Evolutionary conservation across 768 basidiomycete species (phyloP), one percentile per base, ranked within the genome.

Genomic region (Xerocomellus intermedius): DNA sequence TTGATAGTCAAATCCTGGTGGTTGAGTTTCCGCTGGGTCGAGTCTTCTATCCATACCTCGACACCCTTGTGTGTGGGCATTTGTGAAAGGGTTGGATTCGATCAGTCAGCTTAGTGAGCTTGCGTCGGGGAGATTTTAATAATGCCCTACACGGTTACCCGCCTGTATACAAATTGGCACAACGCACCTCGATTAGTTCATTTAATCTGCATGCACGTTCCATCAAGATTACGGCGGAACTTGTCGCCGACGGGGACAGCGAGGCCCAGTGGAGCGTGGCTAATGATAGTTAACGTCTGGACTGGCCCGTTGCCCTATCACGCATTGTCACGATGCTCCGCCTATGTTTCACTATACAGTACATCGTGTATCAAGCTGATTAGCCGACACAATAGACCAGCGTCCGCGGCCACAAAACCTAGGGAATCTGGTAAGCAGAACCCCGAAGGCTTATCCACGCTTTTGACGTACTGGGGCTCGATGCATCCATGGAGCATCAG

Each of bases 31-130:
- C 36, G 45, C n/a, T 48, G 3, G 21, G 47, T n/a, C 10, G 58
- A 54, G 30, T 61, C 62, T 35, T 64, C 58, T 21, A 61, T 39
- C 63, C 62, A 64, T 22, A 52, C 52, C 33, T 63, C 62, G 38
- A 63, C 47, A 24, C 24, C 51, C 21, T 45, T 56, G 62, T 54
- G 49, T 19, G 43, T 43, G 43, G 58, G 58, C 62, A 63, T 64
- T 64, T 32, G 54, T 45, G 35, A 30, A 42, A 35, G 58, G 9
- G 24, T 37, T 49, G 19, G 39, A 32, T 42, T 50, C 22, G 43
- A 36, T 49, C 37, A 21, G 26, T 48, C 37, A 22, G 46, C 19
- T 36, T 22, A 35, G n/a, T 13, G 35, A n/a, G 35, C 36, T 26
- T 45, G 47, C 28, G 26, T 26, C 26, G 26, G 26, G 26, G 30